Evolutionary conservation across 192 early-diverging fungal species (phyloP), one percentile per base, ranked within the genome.

Genomic region (Coemansia sp.): DNA sequence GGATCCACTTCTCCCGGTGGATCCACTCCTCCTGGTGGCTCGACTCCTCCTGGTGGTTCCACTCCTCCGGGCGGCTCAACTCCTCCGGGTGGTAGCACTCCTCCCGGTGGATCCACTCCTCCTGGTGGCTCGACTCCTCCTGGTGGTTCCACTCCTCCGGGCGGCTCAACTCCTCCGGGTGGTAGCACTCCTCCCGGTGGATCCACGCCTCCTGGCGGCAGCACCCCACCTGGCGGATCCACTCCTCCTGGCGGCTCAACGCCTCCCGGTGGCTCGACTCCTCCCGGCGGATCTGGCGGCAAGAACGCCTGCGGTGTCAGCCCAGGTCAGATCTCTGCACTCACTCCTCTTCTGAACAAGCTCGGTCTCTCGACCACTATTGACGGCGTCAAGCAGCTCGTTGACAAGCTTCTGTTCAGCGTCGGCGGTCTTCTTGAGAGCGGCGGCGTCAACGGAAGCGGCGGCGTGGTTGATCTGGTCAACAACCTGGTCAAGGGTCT

Each of bases 401-500:
- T 76, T 17, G 73, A 69, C 59, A 65, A 76, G 42, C 55, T 76
- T 4, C 43, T 66, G 4, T 34, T 48, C 52, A 50, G 61, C 18
- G 63, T 66, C 17, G 67, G 73, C 6, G 73, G 60, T 19, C 67
- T 76, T 18, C 53, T 76, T 9, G 63, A 69, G 41, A 69, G 73
- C 42, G 53, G 53, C 12, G 67, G 49, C 8, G 57, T 76, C 44
- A 62, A 62, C 42, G 67, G 67, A 18, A 0, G 10, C 12, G 67
- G 63, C 2, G 73, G 73, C 40, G 45, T 76, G 13, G 43, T 66
- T 11, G 73, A 67, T 43, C 44, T 76, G 3, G 73, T 76, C 67
- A 66, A 70, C 57, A 69, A 76, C 60, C 55, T 76, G 10, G 73
- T 70, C 50, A 50, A 59, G 40, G 73, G 73, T 12, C 73, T 76